Conservation (phyloP, 129 eudicot genomes). For the Artemisia annua region DNA sequence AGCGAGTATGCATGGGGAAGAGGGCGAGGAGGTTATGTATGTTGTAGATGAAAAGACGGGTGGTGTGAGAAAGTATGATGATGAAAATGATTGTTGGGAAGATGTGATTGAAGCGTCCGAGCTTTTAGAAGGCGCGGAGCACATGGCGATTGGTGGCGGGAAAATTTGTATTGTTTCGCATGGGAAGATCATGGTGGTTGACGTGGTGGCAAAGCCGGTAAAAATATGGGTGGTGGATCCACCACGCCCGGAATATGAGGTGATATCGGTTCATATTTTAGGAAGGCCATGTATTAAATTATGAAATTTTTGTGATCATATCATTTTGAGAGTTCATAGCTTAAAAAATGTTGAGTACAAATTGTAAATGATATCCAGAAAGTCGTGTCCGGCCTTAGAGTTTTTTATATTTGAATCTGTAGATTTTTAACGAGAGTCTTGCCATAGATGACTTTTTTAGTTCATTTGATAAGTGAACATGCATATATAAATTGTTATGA, state of each 20-base stretch:
- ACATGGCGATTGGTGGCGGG: constrained; percentile 54
- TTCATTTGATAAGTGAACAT: background rate
- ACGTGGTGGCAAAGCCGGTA: constrained; percentile 43
- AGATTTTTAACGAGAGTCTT: background rate
- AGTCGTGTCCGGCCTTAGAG: constrained; percentile 28
- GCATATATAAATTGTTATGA: background rate
- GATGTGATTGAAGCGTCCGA: constrained; percentile 43
- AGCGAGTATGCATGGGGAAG: constrained; percentile 17
- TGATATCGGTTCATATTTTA: constrained; percentile 56
- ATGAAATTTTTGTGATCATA: constrained; percentile 8
- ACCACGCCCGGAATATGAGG: constrained; percentile 52
- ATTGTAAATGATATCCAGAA: background rate
- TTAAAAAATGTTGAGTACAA: no score
- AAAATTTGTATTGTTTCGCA: constrained; percentile 52
- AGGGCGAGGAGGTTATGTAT: constrained; percentile 41
- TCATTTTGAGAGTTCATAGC: no score
- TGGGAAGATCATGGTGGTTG: constrained; percentile 50
- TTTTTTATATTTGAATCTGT: constrained; percentile 7
- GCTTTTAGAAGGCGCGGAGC: constrained; percentile 49
- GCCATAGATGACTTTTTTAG: background rate
- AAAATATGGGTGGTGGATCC: constrained; percentile 47
- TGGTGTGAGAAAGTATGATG: constrained; percentile 45
- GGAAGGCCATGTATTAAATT: constrained; percentile 42
- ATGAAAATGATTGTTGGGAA: constrained; percentile 51
- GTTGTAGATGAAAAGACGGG: constrained; percentile 62